Evolutionary conservation across 192 early-diverging fungal genomes (phyloP).

Genomic region (Backusella tarrabulga): DNA sequence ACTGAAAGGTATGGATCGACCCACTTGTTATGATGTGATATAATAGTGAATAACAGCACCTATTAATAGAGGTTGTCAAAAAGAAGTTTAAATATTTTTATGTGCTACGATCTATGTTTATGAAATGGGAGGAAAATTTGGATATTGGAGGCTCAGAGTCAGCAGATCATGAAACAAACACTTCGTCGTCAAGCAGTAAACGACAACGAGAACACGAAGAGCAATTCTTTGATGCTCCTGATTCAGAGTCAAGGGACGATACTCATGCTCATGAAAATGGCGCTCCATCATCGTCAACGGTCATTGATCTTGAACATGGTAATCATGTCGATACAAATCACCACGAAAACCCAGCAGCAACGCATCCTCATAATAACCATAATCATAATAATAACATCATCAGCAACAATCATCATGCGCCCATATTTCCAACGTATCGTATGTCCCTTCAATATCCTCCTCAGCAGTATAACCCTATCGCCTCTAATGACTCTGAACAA

Average conservation of each 20-base stretch:
- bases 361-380: not conserved
- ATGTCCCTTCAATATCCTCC: not conserved
- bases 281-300: not conserved
- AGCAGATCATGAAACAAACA: not conserved
- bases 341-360: too few relatives aligned
- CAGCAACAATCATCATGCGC: not conserved
- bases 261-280: not conserved
- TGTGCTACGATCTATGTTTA: not conserved
- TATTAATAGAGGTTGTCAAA: not conserved
- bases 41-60: not conserved
- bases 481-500: not conserved
- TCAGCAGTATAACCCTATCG: not conserved
- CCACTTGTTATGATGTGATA: not conserved
- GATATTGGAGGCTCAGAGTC: not conserved
- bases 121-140: not conserved
- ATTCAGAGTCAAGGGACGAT: not conserved
- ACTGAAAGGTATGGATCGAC: not conserved
- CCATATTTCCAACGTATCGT: not conserved
- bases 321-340: not conserved
- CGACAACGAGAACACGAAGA: not conserved
- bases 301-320: not conserved
- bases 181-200: not conserved
- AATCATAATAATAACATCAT: not conserved
- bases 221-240: not conserved
- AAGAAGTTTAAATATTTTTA: slow-evolving; percentile 5